A percentile compares a stretch with the other conserved stretches of the same genome.
These are phyloP conservation scores for Lepidium campestre DNA, from an alignment of 441 rosid genomes.

Conservation along the genomic window DNA sequence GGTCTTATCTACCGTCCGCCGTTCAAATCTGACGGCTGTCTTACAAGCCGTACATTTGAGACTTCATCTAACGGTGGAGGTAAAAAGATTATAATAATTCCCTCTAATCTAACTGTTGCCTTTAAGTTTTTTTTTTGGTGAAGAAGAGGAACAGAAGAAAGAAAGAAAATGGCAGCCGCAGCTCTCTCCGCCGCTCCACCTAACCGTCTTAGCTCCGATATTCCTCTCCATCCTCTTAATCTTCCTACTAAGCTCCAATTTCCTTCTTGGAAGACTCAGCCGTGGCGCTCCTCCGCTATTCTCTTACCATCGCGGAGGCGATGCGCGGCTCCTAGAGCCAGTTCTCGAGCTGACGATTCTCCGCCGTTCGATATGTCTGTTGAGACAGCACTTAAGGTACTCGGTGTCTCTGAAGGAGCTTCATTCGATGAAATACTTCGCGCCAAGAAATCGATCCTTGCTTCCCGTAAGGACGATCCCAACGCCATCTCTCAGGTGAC, in stretches of 20 bases:
- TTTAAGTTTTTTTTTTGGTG: neutral
- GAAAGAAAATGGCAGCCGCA: conserved; percentile 51
- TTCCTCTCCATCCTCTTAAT: conserved; percentile 14
- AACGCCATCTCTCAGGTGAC: conserved; percentile 77
- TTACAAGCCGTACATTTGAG: conserved; percentile 7
- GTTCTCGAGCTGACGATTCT: conserved; percentile 86
- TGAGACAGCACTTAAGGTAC: conserved; percentile 84
- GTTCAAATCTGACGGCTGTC: conserved; percentile 18
- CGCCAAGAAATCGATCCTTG: conserved; percentile 79
- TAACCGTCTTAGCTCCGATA: conserved; percentile 43
- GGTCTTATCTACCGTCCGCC: conserved; percentile 19
- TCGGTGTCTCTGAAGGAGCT: conserved; percentile 84
- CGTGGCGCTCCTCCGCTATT: conserved; percentile 35
- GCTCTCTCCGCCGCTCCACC: conserved; percentile 72
- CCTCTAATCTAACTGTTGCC: conserved; percentile 17
- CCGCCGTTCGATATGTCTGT: conserved; percentile 92
- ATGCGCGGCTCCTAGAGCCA: conserved; percentile 41
- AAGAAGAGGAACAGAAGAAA: neutral
- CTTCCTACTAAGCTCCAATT: conserved; percentile 17
- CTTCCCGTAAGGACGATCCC: conserved; percentile 68
- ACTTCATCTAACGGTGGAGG: conserved; percentile 17
- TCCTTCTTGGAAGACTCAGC: conserved; percentile 32
- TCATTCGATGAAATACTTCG: conserved; percentile 94
- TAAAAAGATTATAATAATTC: neutral
- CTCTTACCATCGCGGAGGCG: conserved; percentile 31